Evolutionary conservation across 345 rosid species (phyloP).

Genomic region (Brassica nigra): DNA sequence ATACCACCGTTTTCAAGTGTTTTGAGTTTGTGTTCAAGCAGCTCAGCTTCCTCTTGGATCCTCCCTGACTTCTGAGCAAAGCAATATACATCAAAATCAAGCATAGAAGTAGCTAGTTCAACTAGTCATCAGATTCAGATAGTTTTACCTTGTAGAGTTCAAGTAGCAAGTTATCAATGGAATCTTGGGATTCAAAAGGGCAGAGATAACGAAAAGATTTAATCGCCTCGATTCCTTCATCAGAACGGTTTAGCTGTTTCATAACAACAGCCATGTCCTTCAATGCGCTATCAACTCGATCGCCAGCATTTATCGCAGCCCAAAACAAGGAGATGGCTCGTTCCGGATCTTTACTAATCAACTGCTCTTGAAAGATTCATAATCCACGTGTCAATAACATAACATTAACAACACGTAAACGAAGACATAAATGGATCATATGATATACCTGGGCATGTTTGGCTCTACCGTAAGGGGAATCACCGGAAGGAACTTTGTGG

Average conservation of each 20-base stretch:
- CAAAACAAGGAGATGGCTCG: constrained; percentile 69
- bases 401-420: neutral
- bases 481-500: constrained; percentile 63
- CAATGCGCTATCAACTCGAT: constrained; percentile 67
- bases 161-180: constrained; percentile 78
- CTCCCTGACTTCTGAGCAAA: constrained; percentile 33
- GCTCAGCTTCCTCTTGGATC: constrained; percentile 29
- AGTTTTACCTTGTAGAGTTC: constrained; percentile 73
- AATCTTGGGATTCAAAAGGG: constrained; percentile 70
- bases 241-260: constrained; percentile 62
- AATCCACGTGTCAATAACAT: neutral
- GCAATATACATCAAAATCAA: neutral
- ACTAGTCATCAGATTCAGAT: neutral
- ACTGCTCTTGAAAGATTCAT: constrained; percentile 40
- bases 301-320: constrained; percentile 83
- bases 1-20: constrained; percentile 22
- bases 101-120: neutral
- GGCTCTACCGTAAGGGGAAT: constrained; percentile 76
- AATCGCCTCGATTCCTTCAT: constrained; percentile 87
- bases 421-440: neutral
- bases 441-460: constrained; percentile 69
- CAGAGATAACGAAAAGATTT: constrained; percentile 74
- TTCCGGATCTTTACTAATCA: constrained; percentile 67
- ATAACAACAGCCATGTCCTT: constrained; percentile 80
- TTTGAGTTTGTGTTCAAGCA: constrained; percentile 31